Percentiles rank a stretch among this genome's conserved stretches.
These are phyloP conservation scores for Cutaneotrichosporon sp. DNA, from an alignment of 1,284 basidiomycete species.

Conservation along the genomic window DNA sequence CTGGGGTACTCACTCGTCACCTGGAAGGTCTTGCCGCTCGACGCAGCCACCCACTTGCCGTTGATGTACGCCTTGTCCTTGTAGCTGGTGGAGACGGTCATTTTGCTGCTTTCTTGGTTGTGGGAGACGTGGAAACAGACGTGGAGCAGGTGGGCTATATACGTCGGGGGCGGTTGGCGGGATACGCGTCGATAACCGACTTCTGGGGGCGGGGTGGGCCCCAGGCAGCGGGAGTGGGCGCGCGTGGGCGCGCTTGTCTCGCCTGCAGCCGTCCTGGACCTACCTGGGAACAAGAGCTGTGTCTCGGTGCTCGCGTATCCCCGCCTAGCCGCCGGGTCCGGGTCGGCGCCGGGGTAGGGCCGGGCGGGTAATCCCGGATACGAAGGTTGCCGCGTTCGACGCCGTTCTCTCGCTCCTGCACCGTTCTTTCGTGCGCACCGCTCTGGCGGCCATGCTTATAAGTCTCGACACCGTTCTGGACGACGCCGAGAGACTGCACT, in stretches of 20 bases:
- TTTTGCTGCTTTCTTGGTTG: conserved; percentile 1
- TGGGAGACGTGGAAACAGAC: neutral
- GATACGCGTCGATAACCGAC: conserved; percentile 17
- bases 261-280: neutral
- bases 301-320: neutral
- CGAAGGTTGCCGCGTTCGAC: neutral
- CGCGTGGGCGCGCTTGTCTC: neutral
- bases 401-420: neutral
- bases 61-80: conserved; percentile 65
- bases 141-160: neutral
- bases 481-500: neutral
- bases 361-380: neutral
- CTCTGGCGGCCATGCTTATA: too few species aligned
- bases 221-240: neutral
- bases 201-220: neutral
- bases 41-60: conserved; percentile 77
- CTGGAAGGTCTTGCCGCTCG: conserved; percentile 64
- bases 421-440: neutral
- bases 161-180: neutral
- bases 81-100: conserved; percentile 19
- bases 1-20: conserved; percentile 65
- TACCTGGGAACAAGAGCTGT: neutral
- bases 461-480: too few species aligned
- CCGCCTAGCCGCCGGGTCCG: neutral
- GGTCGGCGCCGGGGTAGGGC: neutral